Base-by-base conservation (phyloP, 768 basidiomycete genomes). In the Saitozyma podzolica region DNA sequence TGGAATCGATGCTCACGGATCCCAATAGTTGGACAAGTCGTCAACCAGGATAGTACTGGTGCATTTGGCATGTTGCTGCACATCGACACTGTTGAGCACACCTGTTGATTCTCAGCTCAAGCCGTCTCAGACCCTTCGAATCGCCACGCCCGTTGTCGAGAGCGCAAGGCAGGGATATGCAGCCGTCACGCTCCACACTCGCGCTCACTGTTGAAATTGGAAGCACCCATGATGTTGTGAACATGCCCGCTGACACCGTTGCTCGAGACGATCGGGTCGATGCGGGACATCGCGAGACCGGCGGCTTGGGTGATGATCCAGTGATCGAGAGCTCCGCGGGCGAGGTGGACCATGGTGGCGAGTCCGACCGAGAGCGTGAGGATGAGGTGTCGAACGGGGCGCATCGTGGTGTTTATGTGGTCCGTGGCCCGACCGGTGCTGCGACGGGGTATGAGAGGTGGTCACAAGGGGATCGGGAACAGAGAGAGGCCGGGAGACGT, bases 231-330 rank as follows among this genome's bases (percentile, higher is more conserved):
- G 29, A 81, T 61, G 20, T 64, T 72, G 58, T 81, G 80, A 0
- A 72, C 71, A 49, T 81, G 80, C 0, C 53, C 59, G 14, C 63
- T 56, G 29, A 80, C 58, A 1, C n/a, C 43, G 5, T 73, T 72
- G 1, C 75, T 71, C 40, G 59, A 68, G 64, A 81, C 73, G 66
- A 81, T 79, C 8, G 77, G 68, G 59, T 81, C 79, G n/a, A 72
- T 63, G 3, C 80, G 61, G 40, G 72, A 67, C n/a, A 70, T 67
- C 9, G 61, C 58, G 29, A 76, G 43, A 0, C 68, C 54, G 19
- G 59, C 49, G 14, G 55, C 43, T 9, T 66, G 43, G 20, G 68
- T 69, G 45, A 76, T 51, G 65, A 76, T 68, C 29, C 60, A 69
- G 52, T 66, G 62, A 49, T 69, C 68, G 6, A 42, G 19, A 3